phyloP scores from a whole-genome alignment of 257 asterid genomes.

The Coffea eugenioides region DNA sequence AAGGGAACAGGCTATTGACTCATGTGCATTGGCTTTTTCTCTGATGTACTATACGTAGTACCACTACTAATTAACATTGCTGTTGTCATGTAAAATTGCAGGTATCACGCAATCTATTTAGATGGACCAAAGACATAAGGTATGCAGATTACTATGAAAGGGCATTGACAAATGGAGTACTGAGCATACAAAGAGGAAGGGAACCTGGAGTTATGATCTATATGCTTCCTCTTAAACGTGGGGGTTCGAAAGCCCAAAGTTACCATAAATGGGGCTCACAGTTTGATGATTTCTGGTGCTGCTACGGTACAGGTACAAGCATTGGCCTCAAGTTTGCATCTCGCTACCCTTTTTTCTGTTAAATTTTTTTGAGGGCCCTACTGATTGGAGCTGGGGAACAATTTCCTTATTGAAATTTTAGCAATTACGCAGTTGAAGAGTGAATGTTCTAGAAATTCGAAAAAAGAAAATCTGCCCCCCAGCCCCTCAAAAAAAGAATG shows the following conservation, averaged over 20 bases:
- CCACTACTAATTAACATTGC: conserved; percentile 9
- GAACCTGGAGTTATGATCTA: conserved; percentile 92
- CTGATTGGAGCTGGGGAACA: not conserved
- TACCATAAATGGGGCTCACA: conserved; percentile 83
- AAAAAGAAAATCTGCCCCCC: not conserved
- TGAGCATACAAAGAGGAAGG: conserved; percentile 83
- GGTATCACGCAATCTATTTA: conserved; percentile 83
- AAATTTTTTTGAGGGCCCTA: not conserved
- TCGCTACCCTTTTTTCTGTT: not conserved
- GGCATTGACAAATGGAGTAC: conserved; percentile 82
- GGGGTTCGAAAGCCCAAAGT: conserved; percentile 77
- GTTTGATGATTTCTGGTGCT: conserved; percentile 82
- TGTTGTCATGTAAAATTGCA: conserved; percentile 22
- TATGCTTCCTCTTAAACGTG: conserved; percentile 77
- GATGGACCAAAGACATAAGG: conserved; percentile 88
- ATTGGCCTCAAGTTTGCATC: conserved; percentile 4
- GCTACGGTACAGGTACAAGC: conserved; percentile 86
- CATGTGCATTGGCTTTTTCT: not conserved
- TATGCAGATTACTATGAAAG: conserved; percentile 93
- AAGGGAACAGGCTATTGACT: not conserved
- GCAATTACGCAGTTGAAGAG: not conserved
- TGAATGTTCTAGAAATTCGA: not conserved
- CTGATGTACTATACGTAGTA: not conserved
- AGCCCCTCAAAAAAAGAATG: not conserved
- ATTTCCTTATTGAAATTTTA: not conserved